These are phyloP conservation scores for Pythium rhizo-oryzae DNA, from an alignment of 352 stramenopile species.

Conservation along the genomic window DNA sequence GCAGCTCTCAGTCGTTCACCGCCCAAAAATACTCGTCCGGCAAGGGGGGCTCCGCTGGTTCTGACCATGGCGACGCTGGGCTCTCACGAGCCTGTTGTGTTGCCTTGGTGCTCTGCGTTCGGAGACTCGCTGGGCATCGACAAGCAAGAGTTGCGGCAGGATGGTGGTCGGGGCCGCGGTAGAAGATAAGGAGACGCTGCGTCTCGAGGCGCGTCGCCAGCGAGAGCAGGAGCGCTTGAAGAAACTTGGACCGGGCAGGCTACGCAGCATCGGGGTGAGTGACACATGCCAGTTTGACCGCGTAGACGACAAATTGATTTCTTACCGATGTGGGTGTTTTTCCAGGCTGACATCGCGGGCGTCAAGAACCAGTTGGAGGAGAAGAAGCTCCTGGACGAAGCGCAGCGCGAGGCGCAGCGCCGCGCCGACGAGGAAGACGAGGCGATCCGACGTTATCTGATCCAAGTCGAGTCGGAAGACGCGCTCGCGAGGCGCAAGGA, in stretches of 20 bases:
- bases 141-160: background rate
- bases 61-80: too few species aligned
- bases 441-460: slow-evolving; percentile 70
- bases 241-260: slow-evolving; percentile 62
- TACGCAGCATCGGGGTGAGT: slow-evolving; percentile 70
- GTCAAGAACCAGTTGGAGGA: slow-evolving; percentile 80
- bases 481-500: slow-evolving; percentile 62
- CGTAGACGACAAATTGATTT: too few species aligned
- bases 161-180: slow-evolving; percentile 20
- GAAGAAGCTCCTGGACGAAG: slow-evolving; percentile 52
- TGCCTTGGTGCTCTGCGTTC: background rate
- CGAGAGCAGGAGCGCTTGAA: slow-evolving; percentile 71
- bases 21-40: too few species aligned
- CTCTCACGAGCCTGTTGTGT: too few species aligned
- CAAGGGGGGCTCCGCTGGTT: too few species aligned
- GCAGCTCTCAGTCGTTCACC: too few species aligned
- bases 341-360: slow-evolving; percentile 71
- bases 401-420: slow-evolving; percentile 45
- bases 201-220: slow-evolving; percentile 57
- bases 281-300: too few species aligned
- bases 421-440: slow-evolving; percentile 57
- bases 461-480: slow-evolving; percentile 79
- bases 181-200: slow-evolving; percentile 53
- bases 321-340: background rate
- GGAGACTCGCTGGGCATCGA: background rate